Base-by-base conservation (phyloP, 352 stramenopile species). In the Phytophthora quininea region DNA sequence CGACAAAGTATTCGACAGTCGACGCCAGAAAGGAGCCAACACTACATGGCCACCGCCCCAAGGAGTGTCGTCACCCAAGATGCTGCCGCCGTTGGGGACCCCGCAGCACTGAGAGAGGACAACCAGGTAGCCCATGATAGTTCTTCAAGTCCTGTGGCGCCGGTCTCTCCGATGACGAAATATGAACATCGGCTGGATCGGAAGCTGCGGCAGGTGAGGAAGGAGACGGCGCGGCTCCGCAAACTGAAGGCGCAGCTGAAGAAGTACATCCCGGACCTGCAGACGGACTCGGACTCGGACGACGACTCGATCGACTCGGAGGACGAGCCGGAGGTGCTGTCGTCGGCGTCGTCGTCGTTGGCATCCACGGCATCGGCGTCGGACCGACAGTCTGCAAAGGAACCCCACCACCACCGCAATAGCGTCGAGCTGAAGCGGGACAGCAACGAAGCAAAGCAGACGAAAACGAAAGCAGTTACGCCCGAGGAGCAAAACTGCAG, bases 231-330 rank as follows among this genome's bases (percentile, higher is more conserved):
- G 38, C 61, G 77, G 32, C 70, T 86, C 2, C 58, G 64, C 5
- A 74, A 73, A 58, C 64, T 86, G 32, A 74, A 71, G 54, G 30
- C 31, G n/a, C 73, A 84, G 61, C 60, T 86, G 45, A 79, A 81
- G 52, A 74, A 86, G 38, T 84, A 81, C 51, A 74, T 86, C 5
- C 75, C 78, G 29, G 78, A 86, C 33, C 49, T 86, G 53, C 64
- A 74, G 50, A 73, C 56, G 38, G 74, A 80, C 45, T 78, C 74
- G 43, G 74, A 77, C 27, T 83, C 75, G 19, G 73, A 72, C 15
- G 69, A 66, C 54, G 78, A 80, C 40, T 84, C 75, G 56, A 27
- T 79, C 48, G 68, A 79, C 7, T 79, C 64, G 31, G 67, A 79
- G 3, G 67, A 75, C 10, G 71, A 76, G 31, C 32, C 29, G 11